phyloP scores from a whole-genome alignment of 2,329 filamentous ascomycete species.

The Teratosphaeria pseudoeucalypti region DNA sequence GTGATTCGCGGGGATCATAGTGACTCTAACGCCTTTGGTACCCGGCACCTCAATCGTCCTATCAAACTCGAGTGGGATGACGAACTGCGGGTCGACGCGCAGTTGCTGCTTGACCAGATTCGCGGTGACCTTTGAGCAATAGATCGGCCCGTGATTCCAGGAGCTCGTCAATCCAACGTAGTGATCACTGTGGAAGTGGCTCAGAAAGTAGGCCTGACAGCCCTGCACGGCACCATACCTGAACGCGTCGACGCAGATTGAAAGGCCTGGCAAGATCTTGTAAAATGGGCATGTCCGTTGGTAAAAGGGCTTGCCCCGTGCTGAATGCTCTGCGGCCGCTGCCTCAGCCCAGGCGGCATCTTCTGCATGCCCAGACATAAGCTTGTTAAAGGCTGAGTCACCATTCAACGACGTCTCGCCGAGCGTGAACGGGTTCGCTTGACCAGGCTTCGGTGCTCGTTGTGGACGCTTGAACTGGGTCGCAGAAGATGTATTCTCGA shows the following conservation, averaged over 20 bases:
- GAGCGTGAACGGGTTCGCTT: conserved; percentile 64
- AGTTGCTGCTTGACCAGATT: conserved; percentile 83
- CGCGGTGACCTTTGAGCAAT: conserved; percentile 85
- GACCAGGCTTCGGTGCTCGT: conserved; percentile 61
- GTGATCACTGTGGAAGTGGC: conserved; percentile 96
- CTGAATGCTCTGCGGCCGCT: conserved; percentile 65
- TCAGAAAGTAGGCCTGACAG: conserved; percentile 90
- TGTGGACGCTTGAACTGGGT: conserved; percentile 58
- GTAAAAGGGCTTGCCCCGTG: conserved; percentile 76
- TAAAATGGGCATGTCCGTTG: conserved; percentile 94
- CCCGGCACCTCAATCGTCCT: conserved; percentile 65
- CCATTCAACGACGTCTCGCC: conserved; percentile 28
- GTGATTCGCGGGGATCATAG: conserved; percentile 94
- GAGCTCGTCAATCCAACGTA: conserved; percentile 81
- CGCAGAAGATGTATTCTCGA: conserved; percentile 16
- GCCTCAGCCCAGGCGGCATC: conserved; percentile 82
- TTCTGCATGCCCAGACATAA: conserved; percentile 90
- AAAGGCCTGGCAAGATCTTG: conserved; percentile 90
- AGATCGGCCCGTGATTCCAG: conserved; percentile 91
- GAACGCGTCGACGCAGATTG: conserved; percentile 91
- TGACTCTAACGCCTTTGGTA: conserved; percentile 74
- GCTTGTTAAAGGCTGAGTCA: conserved; percentile 73
- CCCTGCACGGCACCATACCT: conserved; percentile 88
- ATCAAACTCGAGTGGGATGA: conserved; percentile 80
- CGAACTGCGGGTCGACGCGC: conserved; percentile 72